Conservation (phyloP, 768 basidiomycete species). For the Mrakia frigida region DNA sequence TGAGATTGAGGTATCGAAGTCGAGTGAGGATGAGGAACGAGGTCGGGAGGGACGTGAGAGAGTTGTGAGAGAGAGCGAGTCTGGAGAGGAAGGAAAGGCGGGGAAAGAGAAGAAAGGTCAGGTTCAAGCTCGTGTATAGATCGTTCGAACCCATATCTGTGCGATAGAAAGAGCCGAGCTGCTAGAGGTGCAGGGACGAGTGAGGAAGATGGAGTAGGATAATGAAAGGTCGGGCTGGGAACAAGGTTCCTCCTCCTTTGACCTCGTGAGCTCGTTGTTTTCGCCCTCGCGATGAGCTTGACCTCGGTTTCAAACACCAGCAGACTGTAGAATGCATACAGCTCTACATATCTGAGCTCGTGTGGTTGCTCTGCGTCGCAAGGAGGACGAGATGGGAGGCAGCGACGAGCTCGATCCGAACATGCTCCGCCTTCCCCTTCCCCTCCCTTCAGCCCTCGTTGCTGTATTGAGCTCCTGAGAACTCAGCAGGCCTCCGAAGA, state of each 20-base stretch:
- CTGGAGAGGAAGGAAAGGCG: constrained; percentile 47
- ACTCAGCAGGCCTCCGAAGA: no score
- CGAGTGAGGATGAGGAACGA: constrained; percentile 40
- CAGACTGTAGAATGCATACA: no score
- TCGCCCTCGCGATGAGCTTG: not conserved
- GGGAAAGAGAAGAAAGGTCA: no score
- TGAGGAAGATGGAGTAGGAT: not conserved
- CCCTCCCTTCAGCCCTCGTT: not conserved
- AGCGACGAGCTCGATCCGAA: no score
- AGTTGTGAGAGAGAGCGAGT: constrained; percentile 81
- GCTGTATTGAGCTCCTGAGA: no score
- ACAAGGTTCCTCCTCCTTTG: no score
- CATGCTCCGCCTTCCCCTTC: no score
- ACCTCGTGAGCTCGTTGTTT: not conserved
- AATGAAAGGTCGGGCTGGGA: not conserved
- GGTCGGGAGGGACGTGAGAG: constrained; percentile 67
- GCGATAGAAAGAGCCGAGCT: no score
- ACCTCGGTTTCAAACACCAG: not conserved
- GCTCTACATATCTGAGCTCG: no score
- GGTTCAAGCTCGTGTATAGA: not conserved
- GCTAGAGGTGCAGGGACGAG: not conserved
- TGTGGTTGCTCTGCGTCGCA: no score
- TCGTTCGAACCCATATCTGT: not conserved
- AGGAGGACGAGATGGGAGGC: no score
- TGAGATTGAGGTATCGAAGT: constrained; percentile 45